These are phyloP conservation scores for Ustilago esculenta DNA, from an alignment of 1,284 basidiomycete species.

Conservation along the genomic window DNA sequence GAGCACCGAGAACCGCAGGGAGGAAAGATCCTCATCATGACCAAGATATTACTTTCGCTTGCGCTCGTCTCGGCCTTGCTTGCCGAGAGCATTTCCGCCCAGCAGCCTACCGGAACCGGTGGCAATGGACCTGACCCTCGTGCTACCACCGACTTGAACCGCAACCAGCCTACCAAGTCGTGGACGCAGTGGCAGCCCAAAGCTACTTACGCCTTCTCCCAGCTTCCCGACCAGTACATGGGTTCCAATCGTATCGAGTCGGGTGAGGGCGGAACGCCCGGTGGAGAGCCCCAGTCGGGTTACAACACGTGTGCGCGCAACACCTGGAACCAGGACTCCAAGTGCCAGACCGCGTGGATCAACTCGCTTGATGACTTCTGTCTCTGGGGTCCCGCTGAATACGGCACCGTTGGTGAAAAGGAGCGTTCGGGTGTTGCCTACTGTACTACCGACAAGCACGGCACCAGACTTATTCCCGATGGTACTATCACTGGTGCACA, in stretches of 20 bases:
- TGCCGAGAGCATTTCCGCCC: constrained; percentile 9
- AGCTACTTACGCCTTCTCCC: constrained; percentile 48
- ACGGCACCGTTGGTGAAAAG: constrained; percentile 54
- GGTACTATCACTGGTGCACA: constrained; percentile 62
- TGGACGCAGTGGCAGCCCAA: constrained; percentile 60
- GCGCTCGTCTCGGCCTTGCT: constrained; percentile 21
- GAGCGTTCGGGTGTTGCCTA: constrained; percentile 61
- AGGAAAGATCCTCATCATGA: constrained; percentile 23
- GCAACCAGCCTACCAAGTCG: constrained; percentile 53
- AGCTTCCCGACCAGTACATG: constrained; percentile 59
- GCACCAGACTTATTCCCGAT: constrained; percentile 63
- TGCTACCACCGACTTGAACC: constrained; percentile 39
- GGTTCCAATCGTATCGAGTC: constrained; percentile 45
- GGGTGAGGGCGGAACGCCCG: constrained; percentile 34
- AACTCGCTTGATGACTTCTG: constrained; percentile 63
- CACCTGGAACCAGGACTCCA: constrained; percentile 53
- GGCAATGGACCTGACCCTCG: constrained; percentile 36
- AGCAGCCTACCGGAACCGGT: constrained; percentile 9
- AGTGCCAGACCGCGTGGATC: constrained; percentile 61
- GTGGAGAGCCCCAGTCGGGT: constrained; percentile 49
- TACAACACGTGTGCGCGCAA: constrained; percentile 53
- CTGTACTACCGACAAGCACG: constrained; percentile 62
- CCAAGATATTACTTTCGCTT: constrained; percentile 18
- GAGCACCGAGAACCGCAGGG: background rate
- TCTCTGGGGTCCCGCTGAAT: constrained; percentile 56